Percentiles rank a stretch among this genome's conserved stretches.
Conservation (phyloP, 805 yeast genomes). For the Starmerella apicola region DNA sequence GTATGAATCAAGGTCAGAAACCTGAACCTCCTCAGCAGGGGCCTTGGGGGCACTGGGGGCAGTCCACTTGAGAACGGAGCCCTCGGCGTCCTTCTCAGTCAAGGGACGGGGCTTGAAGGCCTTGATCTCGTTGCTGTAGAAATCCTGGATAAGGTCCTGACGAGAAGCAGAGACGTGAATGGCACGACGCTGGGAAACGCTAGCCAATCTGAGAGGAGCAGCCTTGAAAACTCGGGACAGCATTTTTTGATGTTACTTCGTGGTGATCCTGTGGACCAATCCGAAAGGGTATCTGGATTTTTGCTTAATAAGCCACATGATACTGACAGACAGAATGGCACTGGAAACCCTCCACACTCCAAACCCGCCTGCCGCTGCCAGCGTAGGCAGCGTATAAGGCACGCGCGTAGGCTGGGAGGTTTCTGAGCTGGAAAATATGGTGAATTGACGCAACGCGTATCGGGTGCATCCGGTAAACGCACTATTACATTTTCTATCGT, state of each 20-base stretch:
- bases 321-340: conserved; percentile 1
- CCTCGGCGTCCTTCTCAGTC: conserved; percentile 61
- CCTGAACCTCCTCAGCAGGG: conserved; percentile 71
- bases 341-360: no score
- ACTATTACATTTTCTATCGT: no score
- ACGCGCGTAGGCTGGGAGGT: no score
- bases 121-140: conserved; percentile 77
- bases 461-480: no score
- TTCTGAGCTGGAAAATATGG: no score
- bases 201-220: conserved; percentile 9
- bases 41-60: conserved; percentile 65
- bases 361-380: no score
- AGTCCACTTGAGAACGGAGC: conserved; percentile 70
- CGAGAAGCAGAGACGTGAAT: conserved; percentile 22
- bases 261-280: conserved; percentile 1
- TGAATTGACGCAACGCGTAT: no score
- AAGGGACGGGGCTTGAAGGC: conserved; percentile 75
- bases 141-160: conserved; percentile 60
- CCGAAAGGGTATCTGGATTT: neutral
- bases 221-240: conserved; percentile 19
- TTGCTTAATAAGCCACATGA: conserved; percentile 1
- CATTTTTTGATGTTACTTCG: conserved; percentile 11
- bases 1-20: conserved; percentile 38
- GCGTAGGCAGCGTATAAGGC: no score
- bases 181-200: conserved; percentile 12